Conservation (phyloP, 2,329 filamentous ascomycete genomes). For the Penicillium palitans region DNA sequence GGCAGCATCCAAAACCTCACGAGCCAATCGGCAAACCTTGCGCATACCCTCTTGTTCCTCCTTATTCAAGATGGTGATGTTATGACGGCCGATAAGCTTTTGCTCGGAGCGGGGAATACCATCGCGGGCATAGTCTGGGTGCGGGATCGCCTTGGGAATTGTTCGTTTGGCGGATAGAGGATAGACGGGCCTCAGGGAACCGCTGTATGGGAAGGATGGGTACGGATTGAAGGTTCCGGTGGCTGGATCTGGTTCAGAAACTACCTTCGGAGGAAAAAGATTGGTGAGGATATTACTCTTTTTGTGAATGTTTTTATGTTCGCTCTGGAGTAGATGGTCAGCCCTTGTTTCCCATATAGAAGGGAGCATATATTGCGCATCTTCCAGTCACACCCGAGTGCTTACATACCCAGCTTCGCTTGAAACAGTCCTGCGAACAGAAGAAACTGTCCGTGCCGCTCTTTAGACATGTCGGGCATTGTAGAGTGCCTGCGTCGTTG, state of each 20-base stretch:
- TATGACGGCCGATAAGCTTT: constrained; percentile 69
- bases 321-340: constrained; percentile 54
- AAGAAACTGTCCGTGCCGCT: constrained; percentile 89
- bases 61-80: constrained; percentile 78
- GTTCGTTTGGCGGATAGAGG: constrained; percentile 71
- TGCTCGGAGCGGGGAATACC: constrained; percentile 71
- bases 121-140: constrained; percentile 84
- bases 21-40: constrained; percentile 80
- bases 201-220: constrained; percentile 80
- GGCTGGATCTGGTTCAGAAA: constrained; percentile 89
- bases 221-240: constrained; percentile 91
- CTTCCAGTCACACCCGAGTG: constrained; percentile 32
- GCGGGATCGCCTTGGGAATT: constrained; percentile 75
- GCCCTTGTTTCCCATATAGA: constrained; percentile 14
- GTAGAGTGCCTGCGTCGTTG: constrained; percentile 80
- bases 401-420: constrained; percentile 85
- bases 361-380: constrained; percentile 19
- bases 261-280: constrained; percentile 73
- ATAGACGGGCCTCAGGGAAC: constrained; percentile 80
- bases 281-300: constrained; percentile 73
- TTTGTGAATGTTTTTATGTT: constrained; percentile 84
- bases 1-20: constrained; percentile 91
- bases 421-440: constrained; percentile 98
- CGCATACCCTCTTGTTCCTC: constrained; percentile 86
- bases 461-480: constrained; percentile 95